Evolutionary conservation across 148 eudicot species (phyloP).

Genomic region (Beta vulgaris): DNA sequence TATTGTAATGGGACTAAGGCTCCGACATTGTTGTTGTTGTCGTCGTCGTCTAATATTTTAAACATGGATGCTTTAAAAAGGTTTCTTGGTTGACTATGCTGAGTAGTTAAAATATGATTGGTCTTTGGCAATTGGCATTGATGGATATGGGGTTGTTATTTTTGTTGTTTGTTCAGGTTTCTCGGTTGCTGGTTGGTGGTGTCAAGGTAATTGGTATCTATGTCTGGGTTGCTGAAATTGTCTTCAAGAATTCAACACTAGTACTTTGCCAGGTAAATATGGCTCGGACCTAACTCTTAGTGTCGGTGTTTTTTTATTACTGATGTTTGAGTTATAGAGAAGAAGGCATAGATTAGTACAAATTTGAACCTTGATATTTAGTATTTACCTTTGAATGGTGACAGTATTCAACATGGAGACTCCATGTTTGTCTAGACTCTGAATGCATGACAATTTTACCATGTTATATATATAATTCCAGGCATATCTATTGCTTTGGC

Average conservation of each 20-base stretch:
- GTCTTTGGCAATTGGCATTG: no score
- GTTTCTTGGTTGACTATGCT: not conserved
- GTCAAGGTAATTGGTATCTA: constrained; percentile 84
- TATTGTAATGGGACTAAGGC: no score
- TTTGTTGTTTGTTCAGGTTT: constrained; percentile 46
- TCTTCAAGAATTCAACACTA: constrained; percentile 77
- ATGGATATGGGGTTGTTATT: not conserved
- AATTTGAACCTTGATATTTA: not conserved
- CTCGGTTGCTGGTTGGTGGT: constrained; percentile 91
- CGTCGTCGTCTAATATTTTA: no score
- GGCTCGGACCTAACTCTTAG: not conserved
- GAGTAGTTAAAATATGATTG: not conserved
- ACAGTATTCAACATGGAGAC: not conserved
- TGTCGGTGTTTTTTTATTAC: not conserved
- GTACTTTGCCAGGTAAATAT: constrained; percentile 68
- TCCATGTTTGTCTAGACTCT: not conserved
- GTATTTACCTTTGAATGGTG: not conserved
- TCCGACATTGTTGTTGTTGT: no score
- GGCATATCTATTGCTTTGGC: no score
- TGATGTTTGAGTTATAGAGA: not conserved
- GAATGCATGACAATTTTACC: not conserved
- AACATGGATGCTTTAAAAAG: not conserved
- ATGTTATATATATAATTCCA: no score
- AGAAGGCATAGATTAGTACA: not conserved
- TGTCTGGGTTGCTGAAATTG: constrained; percentile 66